These are phyloP conservation scores for Plantago rigida DNA, from an alignment of 305 asterid genomes.

Conservation along the genomic window DNA sequence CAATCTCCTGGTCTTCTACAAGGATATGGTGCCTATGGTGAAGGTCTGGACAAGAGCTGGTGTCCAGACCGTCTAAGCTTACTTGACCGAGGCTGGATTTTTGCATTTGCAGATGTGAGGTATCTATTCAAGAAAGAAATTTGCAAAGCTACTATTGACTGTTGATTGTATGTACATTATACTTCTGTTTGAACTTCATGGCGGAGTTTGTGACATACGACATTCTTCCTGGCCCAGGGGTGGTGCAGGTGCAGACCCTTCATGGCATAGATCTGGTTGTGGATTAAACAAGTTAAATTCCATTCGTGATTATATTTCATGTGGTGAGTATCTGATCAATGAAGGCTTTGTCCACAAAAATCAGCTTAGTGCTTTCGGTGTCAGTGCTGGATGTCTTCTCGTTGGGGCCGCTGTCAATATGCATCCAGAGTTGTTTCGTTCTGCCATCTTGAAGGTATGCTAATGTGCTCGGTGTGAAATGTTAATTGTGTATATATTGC, in stretches of 20 bases:
- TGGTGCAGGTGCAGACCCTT: slow-evolving; percentile 67
- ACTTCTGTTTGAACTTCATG: neutral
- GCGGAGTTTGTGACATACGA: neutral
- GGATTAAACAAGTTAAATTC: slow-evolving; percentile 70
- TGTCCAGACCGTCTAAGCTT: slow-evolving; percentile 73
- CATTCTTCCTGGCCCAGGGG: slow-evolving; percentile 44
- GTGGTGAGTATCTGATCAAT: slow-evolving; percentile 52
- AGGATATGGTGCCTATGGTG: slow-evolving; percentile 91
- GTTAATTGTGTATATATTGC: neutral
- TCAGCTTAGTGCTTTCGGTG: slow-evolving; percentile 56
- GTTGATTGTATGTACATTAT: too few relatives aligned
- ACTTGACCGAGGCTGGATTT: slow-evolving; percentile 88
- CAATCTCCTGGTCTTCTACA: slow-evolving; percentile 79
- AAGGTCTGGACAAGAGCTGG: slow-evolving; percentile 79
- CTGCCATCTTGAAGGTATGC: slow-evolving; percentile 71
- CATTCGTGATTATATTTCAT: slow-evolving; percentile 53
- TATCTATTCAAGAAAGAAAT: slow-evolving; percentile 24
- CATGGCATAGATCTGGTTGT: slow-evolving; percentile 74
- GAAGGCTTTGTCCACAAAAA: slow-evolving; percentile 50
- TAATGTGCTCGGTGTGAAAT: neutral
- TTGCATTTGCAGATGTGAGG: slow-evolving; percentile 95
- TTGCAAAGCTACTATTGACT: neutral
- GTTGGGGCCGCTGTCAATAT: slow-evolving; percentile 72
- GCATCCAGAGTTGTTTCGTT: slow-evolving; percentile 63
- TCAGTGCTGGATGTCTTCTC: slow-evolving; percentile 81